These are phyloP conservation scores for Neofusicoccum sp. DNA, from an alignment of 2,329 filamentous ascomycete species.

Conservation along the genomic window DNA sequence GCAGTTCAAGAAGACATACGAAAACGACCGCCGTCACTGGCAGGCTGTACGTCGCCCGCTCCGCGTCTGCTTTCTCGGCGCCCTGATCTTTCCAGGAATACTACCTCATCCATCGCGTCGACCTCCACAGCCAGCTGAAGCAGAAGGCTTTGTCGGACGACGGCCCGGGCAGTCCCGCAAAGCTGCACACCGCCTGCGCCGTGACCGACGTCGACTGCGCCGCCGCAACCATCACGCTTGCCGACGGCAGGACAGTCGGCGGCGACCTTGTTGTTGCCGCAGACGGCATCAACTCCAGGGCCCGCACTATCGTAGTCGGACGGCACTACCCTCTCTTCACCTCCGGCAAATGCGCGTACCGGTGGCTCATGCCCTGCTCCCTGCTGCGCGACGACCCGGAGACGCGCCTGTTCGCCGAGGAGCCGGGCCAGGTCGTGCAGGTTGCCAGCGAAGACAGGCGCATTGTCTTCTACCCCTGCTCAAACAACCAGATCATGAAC, in stretches of 20 bases:
- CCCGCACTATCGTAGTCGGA: constrained; percentile 29
- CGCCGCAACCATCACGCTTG: constrained; percentile 44
- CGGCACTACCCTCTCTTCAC: constrained; percentile 40
- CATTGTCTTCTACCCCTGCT: constrained; percentile 49
- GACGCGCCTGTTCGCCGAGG: constrained; percentile 38
- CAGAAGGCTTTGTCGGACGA: constrained; percentile 21
- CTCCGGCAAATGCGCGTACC: constrained; percentile 57
- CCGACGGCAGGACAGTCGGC: constrained; percentile 42
- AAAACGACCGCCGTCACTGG: background rate
- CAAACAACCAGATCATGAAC: constrained; percentile 48
- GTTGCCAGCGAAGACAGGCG: constrained; percentile 44
- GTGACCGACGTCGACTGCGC: constrained; percentile 46
- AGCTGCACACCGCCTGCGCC: constrained; percentile 42
- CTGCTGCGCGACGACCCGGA: constrained; percentile 40
- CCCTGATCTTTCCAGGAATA: background rate
- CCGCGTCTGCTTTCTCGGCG: background rate
- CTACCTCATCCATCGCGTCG: constrained; percentile 51
- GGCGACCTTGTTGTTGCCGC: constrained; percentile 56
- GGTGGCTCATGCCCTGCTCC: constrained; percentile 54
- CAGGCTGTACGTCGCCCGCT: background rate
- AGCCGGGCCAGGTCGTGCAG: constrained; percentile 44
- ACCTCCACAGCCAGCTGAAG: constrained; percentile 55
- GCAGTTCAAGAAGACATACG: background rate
- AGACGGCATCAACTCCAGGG: constrained; percentile 49
- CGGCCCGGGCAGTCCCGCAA: constrained; percentile 36